Percentiles rank a stretch among this genome's conserved stretches.
Conservation (phyloP, 2,329 filamentous ascomycete genomes). For the Paracamarosporium sp. region DNA sequence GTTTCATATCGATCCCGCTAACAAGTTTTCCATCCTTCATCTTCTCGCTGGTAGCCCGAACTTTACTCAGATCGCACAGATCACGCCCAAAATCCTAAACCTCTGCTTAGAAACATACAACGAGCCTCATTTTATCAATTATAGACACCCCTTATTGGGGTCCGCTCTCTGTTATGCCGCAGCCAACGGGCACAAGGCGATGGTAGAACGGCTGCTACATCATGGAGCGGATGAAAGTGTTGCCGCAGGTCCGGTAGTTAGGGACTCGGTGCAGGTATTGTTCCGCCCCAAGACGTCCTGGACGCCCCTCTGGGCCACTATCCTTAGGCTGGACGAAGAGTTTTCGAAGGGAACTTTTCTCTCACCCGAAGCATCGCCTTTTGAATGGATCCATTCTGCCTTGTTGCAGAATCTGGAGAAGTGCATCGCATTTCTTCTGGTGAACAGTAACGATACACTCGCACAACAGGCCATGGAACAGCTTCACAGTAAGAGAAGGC, state of each 20-base stretch:
- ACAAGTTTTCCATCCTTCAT: constrained; percentile 6
- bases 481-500: background rate
- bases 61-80: constrained; percentile 11
- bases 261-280: constrained; percentile 6
- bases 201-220: constrained; percentile 9
- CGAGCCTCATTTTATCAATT: constrained; percentile 7
- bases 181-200: constrained; percentile 7
- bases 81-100: constrained; percentile 10
- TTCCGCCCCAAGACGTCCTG: constrained; percentile 7
- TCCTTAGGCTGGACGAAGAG: constrained; percentile 6
- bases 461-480: background rate
- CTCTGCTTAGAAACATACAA: constrained; percentile 9
- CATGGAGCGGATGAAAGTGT: constrained; percentile 2
- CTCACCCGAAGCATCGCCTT: background rate
- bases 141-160: constrained; percentile 9
- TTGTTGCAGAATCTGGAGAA: constrained; percentile 3
- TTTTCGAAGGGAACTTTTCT: constrained; percentile 4
- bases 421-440: background rate
- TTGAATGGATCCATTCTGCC: constrained; percentile 3
- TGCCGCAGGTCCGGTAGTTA: constrained; percentile 1
- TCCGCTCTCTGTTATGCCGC: constrained; percentile 11
- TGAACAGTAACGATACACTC: background rate
- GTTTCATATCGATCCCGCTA: constrained; percentile 6
- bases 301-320: constrained; percentile 13
- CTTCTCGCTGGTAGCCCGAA: constrained; percentile 7